phyloP scores from a whole-genome alignment of 139 green algal genomes.

The Picochlorum sp. region DNA sequence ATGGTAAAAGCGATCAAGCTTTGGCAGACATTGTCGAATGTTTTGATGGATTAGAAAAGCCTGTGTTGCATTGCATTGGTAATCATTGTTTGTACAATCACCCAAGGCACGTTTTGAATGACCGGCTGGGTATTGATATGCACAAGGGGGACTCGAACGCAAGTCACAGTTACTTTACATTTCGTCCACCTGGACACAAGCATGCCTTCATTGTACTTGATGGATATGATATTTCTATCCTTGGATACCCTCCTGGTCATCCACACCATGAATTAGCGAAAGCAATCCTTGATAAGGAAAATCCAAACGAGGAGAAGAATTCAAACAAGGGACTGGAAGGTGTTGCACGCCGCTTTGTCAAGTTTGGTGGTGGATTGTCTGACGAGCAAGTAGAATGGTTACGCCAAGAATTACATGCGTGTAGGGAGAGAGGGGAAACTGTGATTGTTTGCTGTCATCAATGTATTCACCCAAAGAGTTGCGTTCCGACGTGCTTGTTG shows the following conservation, averaged over 20 bases:
- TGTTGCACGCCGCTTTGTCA: slow-evolving; percentile 58
- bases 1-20: slow-evolving; percentile 20
- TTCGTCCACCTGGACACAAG: slow-evolving; percentile 17
- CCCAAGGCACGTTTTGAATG: slow-evolving; percentile 24
- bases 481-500: slow-evolving; percentile 40
- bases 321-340: slow-evolving; percentile 46
- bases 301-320: slow-evolving; percentile 68
- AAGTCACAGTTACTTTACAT: slow-evolving; percentile 51
- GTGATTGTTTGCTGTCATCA: slow-evolving; percentile 45
- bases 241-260: slow-evolving; percentile 44
- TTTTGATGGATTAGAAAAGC: slow-evolving; percentile 35
- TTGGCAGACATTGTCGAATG: slow-evolving; percentile 30
- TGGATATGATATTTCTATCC: slow-evolving; percentile 59
- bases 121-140: slow-evolving; percentile 8
- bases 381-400: slow-evolving; percentile 71
- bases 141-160: not conserved
- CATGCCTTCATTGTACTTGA: slow-evolving; percentile 69
- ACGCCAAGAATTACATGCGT: slow-evolving; percentile 24
- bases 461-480: slow-evolving; percentile 36
- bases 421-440: slow-evolving; percentile 17
- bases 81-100: slow-evolving; percentile 80
- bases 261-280: slow-evolving; percentile 42
- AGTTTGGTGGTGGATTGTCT: slow-evolving; percentile 65
- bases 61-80: slow-evolving; percentile 52
- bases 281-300: slow-evolving; percentile 35